Evolutionary conservation across 352 stramenopile genomes (phyloP), one percentile per base, ranked within the genome.

Genomic region (Phytophthora hybrid): DNA sequence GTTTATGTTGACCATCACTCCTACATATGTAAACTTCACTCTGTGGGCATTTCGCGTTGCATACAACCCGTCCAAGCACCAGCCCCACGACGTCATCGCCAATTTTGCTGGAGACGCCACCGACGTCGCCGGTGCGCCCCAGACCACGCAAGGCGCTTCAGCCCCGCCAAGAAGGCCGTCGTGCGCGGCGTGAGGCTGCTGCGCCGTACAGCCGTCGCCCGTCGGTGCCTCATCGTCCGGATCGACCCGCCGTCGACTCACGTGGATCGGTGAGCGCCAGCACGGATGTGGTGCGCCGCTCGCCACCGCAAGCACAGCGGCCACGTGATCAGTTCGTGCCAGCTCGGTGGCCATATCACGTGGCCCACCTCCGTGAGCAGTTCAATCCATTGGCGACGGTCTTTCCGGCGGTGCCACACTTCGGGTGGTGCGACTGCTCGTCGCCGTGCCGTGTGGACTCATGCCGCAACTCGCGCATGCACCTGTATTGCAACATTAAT

Each of bases 1-100:
- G 2, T 60, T 68, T 60, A 68, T 34, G 14, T 6, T 23, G 61
- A 60, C 23, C 51, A 61, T 49, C 61, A 68, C 51, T 68, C 61
- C 39, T 47, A 47, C 13, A 47, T 47, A 47, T 47, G 39, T 7
- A 47, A 8, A 4, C 39, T 47, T 47, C 39, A 47, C 39, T 47
- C 10, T 47, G 39, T n/a, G 39, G 34, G 1, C 8, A 13, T 41
- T 41, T 41, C 6, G 34, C 8, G 2, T 47, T 19, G 10, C 39
- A 47, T 47, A 19, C 41, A 47, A 47, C 41, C 41, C 11, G 41
- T 18, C 8, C 34, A 41, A 41, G 34, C 11, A 4, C 34, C 34
- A 41, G 34, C 11, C 34, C 34, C 34, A 41, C 34, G 8, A 41
- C 41, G 4, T 47, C 41, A 13, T 47, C 34, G 16, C 41, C 41